These are phyloP conservation scores for Lachnellula suecica DNA, from an alignment of 2,329 filamentous ascomycete genomes.

Conservation along the genomic window DNA sequence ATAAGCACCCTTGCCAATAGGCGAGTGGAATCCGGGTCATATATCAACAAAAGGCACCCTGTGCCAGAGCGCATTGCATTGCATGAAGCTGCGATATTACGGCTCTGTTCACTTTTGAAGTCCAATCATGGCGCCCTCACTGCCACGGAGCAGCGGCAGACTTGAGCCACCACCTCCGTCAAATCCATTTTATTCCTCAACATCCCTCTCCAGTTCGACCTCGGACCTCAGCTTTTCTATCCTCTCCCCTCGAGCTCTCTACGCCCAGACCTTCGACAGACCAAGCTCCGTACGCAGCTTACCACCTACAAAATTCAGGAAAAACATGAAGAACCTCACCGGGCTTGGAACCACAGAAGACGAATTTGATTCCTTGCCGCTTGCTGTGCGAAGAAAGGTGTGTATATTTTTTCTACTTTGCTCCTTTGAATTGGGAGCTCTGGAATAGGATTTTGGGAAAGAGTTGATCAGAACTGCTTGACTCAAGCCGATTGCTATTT, in stretches of 20 bases:
- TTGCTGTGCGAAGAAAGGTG: slow-evolving; percentile 52
- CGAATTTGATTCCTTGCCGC: slow-evolving; percentile 49
- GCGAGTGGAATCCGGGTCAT: background rate
- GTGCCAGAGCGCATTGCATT: background rate
- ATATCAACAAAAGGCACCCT: slow-evolving; percentile 1
- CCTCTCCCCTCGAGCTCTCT: slow-evolving; percentile 25
- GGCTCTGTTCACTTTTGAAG: background rate
- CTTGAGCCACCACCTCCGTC: background rate
- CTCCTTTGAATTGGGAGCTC: background rate
- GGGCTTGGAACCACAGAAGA: slow-evolving; percentile 38
- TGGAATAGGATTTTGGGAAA: background rate
- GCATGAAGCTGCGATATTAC: background rate
- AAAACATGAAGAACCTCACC: slow-evolving; percentile 32
- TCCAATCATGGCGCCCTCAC: background rate
- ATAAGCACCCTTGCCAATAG: background rate
- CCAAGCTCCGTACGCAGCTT: slow-evolving; percentile 24
- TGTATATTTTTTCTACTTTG: slow-evolving; percentile 24
- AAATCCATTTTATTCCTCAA: slow-evolving; percentile 16
- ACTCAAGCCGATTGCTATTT: no score
- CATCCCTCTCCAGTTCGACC: slow-evolving; percentile 20
- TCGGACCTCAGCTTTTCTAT: slow-evolving; percentile 13
- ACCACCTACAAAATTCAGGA: slow-evolving; percentile 22
- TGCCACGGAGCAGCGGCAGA: background rate
- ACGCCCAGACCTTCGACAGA: slow-evolving; percentile 28
- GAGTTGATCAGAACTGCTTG: background rate